Evolutionary conservation across 257 asterid genomes (phyloP).

Genomic region (Solanum chilense): DNA sequence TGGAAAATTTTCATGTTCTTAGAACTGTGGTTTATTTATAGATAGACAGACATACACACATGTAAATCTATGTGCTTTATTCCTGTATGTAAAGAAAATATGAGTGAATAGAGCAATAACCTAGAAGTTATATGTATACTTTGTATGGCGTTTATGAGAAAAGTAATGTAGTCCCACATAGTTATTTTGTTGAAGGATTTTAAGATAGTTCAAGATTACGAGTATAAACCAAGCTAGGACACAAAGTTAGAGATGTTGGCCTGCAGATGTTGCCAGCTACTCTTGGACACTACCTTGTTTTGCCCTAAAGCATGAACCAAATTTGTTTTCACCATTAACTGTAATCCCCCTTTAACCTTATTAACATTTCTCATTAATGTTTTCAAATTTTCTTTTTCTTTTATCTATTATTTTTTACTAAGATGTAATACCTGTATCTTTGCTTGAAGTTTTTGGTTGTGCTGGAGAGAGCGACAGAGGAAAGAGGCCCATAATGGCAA

Average conservation of each 20-base stretch:
- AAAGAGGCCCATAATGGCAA: conserved; percentile 90
- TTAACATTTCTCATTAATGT: background rate
- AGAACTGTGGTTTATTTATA: background rate
- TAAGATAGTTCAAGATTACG: background rate
- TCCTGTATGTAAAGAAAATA: background rate
- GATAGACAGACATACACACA: background rate
- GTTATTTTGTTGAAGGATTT: background rate
- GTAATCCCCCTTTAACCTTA: background rate
- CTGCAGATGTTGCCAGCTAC: background rate
- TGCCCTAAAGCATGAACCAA: background rate
- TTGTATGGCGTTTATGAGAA: background rate
- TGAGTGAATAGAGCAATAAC: background rate
- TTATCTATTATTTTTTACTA: conserved; percentile 6
- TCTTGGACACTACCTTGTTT: background rate
- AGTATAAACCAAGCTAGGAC: background rate
- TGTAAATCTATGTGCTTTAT: background rate
- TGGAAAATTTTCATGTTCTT: background rate
- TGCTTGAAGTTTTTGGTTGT: conserved; percentile 69
- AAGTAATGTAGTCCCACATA: background rate
- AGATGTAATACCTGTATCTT: conserved; percentile 4
- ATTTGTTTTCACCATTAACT: background rate
- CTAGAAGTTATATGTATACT: background rate
- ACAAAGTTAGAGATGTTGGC: background rate
- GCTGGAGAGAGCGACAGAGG: conserved; percentile 81
- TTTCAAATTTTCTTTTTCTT: background rate